Evolutionary conservation across 768 basidiomycete species (phyloP).

Genomic region (Dentipellis sp.): DNA sequence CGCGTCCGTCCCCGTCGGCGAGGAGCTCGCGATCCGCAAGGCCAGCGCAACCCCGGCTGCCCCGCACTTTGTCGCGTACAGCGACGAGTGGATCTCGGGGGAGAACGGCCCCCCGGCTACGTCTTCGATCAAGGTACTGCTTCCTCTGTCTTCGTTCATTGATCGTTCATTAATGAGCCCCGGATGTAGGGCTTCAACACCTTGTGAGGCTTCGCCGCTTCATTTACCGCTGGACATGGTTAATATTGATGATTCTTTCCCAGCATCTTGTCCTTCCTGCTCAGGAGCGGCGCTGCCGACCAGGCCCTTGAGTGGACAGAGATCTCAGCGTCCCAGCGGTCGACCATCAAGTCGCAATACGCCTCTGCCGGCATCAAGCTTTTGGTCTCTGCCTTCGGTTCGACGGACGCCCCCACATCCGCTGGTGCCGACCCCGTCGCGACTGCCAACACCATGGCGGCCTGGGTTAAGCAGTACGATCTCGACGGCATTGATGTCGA

Average conservation of each 20-base stretch:
- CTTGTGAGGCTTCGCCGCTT: constrained; percentile 17
- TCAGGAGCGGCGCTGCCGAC: constrained; percentile 32
- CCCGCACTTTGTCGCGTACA: constrained; percentile 32
- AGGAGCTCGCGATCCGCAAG: constrained; percentile 1
- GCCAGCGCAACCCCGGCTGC: constrained; percentile 15
- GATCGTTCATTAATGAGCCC: too few relatives aligned
- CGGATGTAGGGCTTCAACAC: constrained; percentile 25
- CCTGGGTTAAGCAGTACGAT: constrained; percentile 35
- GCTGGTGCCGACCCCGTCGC: constrained; percentile 28
- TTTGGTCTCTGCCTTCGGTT: constrained; percentile 47
- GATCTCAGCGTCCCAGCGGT: constrained; percentile 29
- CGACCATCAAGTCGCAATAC: constrained; percentile 36
- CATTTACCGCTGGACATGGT: background rate
- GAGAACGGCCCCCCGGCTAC: constrained; percentile 25
- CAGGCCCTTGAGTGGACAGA: constrained; percentile 36
- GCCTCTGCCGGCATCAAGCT: constrained; percentile 48
- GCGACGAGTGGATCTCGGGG: constrained; percentile 28
- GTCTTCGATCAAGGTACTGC: too few relatives aligned
- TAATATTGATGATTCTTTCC: background rate
- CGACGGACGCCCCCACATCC: constrained; percentile 35
- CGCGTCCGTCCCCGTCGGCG: background rate
- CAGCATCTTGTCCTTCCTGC: constrained; percentile 33
- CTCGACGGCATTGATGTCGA: constrained; percentile 42
- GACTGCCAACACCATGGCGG: constrained; percentile 33
- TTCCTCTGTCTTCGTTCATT: too few relatives aligned